Evolutionary conservation across 2,329 filamentous ascomycete genomes (phyloP), one percentile per base, ranked within the genome.

Genomic region (Diplodia seriata): DNA sequence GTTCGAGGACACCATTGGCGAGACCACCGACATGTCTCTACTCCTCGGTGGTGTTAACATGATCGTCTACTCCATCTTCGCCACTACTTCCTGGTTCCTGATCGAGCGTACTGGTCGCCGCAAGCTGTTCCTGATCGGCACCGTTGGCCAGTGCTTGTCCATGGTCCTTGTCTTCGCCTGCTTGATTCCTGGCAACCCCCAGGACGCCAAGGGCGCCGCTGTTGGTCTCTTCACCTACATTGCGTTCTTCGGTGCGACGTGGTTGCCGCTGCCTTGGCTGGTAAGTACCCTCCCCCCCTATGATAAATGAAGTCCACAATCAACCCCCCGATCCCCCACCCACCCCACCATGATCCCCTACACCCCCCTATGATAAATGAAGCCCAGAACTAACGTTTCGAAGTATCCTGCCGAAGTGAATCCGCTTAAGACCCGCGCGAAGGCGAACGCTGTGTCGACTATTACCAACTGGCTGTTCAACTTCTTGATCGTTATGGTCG

Each of bases 181-280:
- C 69, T 70, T 82, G 23, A 80, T 82, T 26, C 79, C 79, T 1
- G 76, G 71, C 40, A 76, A 72, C 1, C 36, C 73, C 2, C 72
- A 66, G 9, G 75, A 81, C 55, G 80, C 83, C 29, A 83, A 84
- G 69, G 81, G 82, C 36, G 82, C 83, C 1, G 82, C 84, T 11
- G 87, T 90, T 2, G 89, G 88, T 68, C 70, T 91, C 14, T 91
- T 91, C 78, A 84, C 87, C 2, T 91, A 90, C 77, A 91, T 91
- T 73, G 87, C 87, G 4, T 88, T 87, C 67, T 91, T 90, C 70
- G 89, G 88, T 40, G 87, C 88, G 0, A 88, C 86, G 0, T 89
- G 87, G 84, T 75, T 90, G 7, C 87, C 88, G 18, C 82, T 89
- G 29, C 88, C 88, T 0, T 91, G 87, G 88, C 71, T 78, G n/a